Base-by-base conservation (phyloP, 352 stramenopile genomes). In the Phytophthora macrochlamydospora region DNA sequence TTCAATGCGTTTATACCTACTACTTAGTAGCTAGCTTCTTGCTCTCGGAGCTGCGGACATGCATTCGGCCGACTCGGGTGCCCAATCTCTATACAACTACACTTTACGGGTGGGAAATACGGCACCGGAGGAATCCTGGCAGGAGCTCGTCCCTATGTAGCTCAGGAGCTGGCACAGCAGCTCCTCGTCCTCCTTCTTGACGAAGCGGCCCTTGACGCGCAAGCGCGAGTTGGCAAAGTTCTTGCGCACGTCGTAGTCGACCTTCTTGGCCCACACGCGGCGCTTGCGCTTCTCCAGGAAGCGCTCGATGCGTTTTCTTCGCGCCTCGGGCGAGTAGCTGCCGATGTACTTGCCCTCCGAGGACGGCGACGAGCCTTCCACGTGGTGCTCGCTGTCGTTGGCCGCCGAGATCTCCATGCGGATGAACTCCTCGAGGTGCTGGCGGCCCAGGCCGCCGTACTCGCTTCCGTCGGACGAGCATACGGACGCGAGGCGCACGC, bases 211-310 rank as follows among this genome's bases (percentile, higher is more conserved):
- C 73, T 99, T 99, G 9, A 99, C 97, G 51, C 97, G 87, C 69
- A 99, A 77, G 51, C 97, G 83, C 78, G 93, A 98, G 82, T 99
- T 97, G 46, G 97, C 97, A 87, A 99, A 99, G 72, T 99, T 99
- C 81, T 99, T 99, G 51, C 97, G 84, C 28, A 99, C 96, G 69
- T 99, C 96, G 71, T 99, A 99, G 78, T 99, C 97, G 7, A 99
- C 96, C 51, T 98, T 98, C 71, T 99, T 98, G 49, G 90, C 95
- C 97, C 95, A 99, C 46, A 98, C 89, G 50, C 95, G 91, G 48
- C 83, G 87, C 57, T 97, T 91, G 60, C 94, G 85, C 78, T 98
- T 98, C 64, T 97, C 91, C 30, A 97, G 73, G 62, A 98, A 98
- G 28, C 83, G 78, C 52, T 93, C 83, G 30, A 98, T 94, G 59